phyloP scores from a whole-genome alignment of 306 rosid species.

The cucumber (Cucumis sativus) region DNA sequence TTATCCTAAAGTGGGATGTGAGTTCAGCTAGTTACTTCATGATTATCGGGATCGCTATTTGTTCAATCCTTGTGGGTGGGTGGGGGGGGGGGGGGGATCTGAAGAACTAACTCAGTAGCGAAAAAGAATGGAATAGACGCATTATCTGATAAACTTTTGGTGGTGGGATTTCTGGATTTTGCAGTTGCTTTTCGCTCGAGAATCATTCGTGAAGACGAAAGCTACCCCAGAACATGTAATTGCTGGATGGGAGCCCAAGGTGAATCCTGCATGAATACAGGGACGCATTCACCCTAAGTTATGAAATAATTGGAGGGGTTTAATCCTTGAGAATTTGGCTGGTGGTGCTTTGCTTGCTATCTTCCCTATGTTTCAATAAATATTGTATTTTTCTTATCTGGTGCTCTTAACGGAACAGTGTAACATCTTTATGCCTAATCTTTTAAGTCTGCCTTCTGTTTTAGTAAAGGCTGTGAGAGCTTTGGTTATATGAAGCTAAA shows the following conservation, averaged over 20 bases:
- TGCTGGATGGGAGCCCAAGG: conserved; percentile 90
- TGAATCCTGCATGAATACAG: conserved; percentile 48
- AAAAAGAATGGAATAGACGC: no score
- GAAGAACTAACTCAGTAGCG: no score
- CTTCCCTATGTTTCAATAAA: not conserved
- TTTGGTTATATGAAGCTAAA: no score
- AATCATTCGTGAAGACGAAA: conserved; percentile 55
- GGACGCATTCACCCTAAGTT: conserved; percentile 7
- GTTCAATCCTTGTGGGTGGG: not conserved
- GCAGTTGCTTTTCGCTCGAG: conserved; percentile 32
- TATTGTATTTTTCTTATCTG: not conserved
- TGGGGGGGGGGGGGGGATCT: no score
- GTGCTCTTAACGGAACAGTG: not conserved
- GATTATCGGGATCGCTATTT: not conserved
- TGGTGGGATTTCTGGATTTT: not conserved
- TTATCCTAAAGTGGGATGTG: not conserved
- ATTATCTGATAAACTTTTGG: no score
- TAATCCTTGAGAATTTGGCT: not conserved
- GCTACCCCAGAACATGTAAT: conserved; percentile 39
- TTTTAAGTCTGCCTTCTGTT: not conserved
- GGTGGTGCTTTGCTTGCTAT: not conserved
- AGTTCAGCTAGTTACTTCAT: not conserved
- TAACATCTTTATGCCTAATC: not conserved
- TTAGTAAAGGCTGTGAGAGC: not conserved
- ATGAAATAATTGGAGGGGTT: not conserved